A percentile compares a stretch with the other conserved stretches of the same genome.
phyloP scores from a whole-genome alignment of 208 protist genomes.

The Trypanosoma lewisi region DNA sequence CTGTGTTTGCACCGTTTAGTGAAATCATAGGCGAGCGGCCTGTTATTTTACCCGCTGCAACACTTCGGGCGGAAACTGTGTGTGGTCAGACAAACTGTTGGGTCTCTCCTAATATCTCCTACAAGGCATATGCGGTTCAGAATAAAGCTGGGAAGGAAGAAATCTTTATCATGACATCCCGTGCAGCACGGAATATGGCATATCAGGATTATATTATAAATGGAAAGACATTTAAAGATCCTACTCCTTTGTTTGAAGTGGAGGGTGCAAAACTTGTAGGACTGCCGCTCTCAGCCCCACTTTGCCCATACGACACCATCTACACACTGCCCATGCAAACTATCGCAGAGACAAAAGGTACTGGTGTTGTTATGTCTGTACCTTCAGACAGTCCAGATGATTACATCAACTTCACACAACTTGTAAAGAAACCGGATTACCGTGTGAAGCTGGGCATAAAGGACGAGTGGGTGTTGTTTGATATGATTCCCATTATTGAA shows the following conservation, averaged over 20 bases:
- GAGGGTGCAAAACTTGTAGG: slow-evolving; percentile 94
- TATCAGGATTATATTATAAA: slow-evolving; percentile 94
- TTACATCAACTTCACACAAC: slow-evolving; percentile 96
- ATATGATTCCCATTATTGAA: slow-evolving; percentile 96
- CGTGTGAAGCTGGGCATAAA: slow-evolving; percentile 92
- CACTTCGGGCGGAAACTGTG: slow-evolving; percentile 99
- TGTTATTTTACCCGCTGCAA: slow-evolving; percentile 97
- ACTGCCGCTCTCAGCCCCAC: slow-evolving; percentile 91
- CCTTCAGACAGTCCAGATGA: slow-evolving; percentile 99
- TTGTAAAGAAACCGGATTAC: slow-evolving; percentile 94
- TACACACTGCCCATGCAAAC: slow-evolving; percentile 98
- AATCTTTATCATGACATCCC: slow-evolving; percentile 94
- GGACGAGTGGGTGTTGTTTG: slow-evolving; percentile 95
- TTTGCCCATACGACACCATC: slow-evolving; percentile 81
- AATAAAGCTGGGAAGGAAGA: slow-evolving; percentile 80
- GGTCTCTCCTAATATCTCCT: slow-evolving; percentile 95
- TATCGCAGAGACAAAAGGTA: slow-evolving; percentile 97
- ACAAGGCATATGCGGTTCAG: slow-evolving; percentile 93
- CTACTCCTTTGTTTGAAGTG: slow-evolving; percentile 83
- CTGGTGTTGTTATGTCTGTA: slow-evolving; percentile 98
- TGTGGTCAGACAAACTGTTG: slow-evolving; percentile 99
- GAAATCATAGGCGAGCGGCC: slow-evolving; percentile 57
- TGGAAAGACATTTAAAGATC: slow-evolving; percentile 76
- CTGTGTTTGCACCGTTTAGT: slow-evolving; percentile 54
- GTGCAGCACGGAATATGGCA: slow-evolving; percentile 94